These are phyloP conservation scores for Verticillium longisporum DNA, from an alignment of 2,329 filamentous ascomycete species.

Conservation along the genomic window DNA sequence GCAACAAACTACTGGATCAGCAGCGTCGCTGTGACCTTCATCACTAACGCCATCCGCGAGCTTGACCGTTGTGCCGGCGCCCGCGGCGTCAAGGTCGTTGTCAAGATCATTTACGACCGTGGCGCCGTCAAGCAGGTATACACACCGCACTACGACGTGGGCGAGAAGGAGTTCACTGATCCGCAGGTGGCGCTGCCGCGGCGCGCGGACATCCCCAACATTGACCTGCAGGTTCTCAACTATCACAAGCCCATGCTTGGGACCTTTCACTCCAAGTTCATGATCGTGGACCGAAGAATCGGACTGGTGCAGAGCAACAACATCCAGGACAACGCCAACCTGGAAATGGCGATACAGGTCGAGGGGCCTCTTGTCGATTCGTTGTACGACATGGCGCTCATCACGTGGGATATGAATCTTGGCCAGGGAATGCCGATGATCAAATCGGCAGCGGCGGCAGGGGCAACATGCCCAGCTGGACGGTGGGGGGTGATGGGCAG, in stretches of 20 bases:
- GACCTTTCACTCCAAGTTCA: conserved; percentile 73
- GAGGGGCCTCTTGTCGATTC: conserved; percentile 73
- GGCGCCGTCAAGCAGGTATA: conserved; percentile 57
- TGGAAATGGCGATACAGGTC: conserved; percentile 74
- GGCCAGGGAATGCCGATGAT: conserved; percentile 52
- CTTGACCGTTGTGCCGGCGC: conserved; percentile 56
- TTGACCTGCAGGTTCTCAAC: conserved; percentile 68
- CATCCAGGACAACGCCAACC: conserved; percentile 69
- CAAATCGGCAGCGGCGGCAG: conserved; percentile 35
- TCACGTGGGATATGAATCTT: conserved; percentile 63
- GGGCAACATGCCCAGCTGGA: conserved; percentile 16
- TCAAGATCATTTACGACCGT: conserved; percentile 72
- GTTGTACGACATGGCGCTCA: conserved; percentile 65
- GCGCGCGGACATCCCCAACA: conserved; percentile 59
- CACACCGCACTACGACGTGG: conserved; percentile 58
- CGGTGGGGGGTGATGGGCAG: conserved; percentile 15
- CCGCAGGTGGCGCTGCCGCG: conserved; percentile 53
- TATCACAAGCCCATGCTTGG: conserved; percentile 64
- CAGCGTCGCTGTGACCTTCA: conserved; percentile 58
- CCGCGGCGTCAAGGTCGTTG: conserved; percentile 49
- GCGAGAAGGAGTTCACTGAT: conserved; percentile 50
- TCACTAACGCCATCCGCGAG: conserved; percentile 63
- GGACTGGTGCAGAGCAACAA: conserved; percentile 73
- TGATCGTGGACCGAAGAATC: conserved; percentile 67
- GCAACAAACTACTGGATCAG: conserved; percentile 73